Evolutionary conservation across 768 basidiomycete genomes (phyloP).

Genomic region (Leccinum obscurum): DNA sequence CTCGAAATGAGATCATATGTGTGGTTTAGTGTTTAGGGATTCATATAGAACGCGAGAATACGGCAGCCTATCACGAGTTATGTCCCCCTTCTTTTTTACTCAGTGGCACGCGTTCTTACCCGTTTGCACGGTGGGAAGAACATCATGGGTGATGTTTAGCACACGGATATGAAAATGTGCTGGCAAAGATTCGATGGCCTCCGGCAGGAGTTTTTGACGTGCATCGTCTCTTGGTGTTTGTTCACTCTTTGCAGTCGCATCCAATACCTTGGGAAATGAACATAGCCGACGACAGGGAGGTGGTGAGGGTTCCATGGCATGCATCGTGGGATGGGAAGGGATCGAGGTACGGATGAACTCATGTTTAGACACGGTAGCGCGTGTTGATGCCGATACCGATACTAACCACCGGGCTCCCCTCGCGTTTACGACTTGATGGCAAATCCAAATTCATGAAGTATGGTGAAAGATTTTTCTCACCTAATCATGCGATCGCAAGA

Average conservation of each 20-base stretch:
- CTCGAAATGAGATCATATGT: constrained; percentile 15
- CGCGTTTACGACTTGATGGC: neutral
- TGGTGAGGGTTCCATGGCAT: neutral
- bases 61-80: constrained; percentile 13
- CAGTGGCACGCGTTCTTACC: neutral
- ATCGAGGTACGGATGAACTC: constrained; percentile 1
- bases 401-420: neutral
- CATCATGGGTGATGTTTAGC: neutral
- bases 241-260: neutral
- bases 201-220: neutral
- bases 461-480: neutral
- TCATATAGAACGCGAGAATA: constrained; percentile 9
- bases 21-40: constrained; percentile 5
- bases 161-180: constrained; percentile 3
- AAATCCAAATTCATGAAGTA: constrained; percentile 1
- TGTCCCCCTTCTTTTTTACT: neutral
- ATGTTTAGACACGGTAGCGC: constrained; percentile 1
- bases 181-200: neutral
- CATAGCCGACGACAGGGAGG: neutral
- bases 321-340: neutral
- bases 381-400: constrained; percentile 14
- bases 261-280: neutral
- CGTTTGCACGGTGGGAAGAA: neutral
- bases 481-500: constrained; percentile 7
- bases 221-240: neutral